Percentiles rank a stretch among this genome's conserved stretches.
Evolutionary conservation across 257 asterid species (phyloP).

Genomic region (Nemophila menziesii): DNA sequence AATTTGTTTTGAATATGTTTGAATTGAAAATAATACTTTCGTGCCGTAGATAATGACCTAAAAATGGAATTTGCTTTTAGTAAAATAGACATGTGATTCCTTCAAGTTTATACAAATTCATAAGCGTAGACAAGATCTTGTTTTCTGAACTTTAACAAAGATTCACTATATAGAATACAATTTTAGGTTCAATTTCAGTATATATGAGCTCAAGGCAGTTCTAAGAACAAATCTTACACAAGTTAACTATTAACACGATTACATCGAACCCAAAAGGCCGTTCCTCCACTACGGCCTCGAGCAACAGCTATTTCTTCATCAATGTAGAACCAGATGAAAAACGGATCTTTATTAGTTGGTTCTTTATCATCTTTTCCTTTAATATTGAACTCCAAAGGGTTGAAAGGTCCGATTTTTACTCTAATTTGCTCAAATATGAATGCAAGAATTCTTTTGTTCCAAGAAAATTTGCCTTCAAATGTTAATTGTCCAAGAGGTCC

Average conservation of each 20-base stretch:
- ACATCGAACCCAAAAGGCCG: slow-evolving; percentile 94
- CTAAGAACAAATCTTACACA: neutral
- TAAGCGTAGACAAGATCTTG: neutral
- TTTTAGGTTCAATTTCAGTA: neutral
- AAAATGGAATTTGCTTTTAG: no score
- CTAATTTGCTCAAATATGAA: slow-evolving; percentile 62
- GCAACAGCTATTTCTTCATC: slow-evolving; percentile 97
- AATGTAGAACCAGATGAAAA: slow-evolving; percentile 77
- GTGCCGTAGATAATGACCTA: no score
- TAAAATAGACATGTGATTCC: no score
- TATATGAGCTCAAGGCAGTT: neutral
- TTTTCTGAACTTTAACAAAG: neutral
- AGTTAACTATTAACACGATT: slow-evolving; percentile 15
- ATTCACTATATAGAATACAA: neutral
- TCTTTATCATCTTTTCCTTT: slow-evolving; percentile 67
- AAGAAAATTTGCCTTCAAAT: slow-evolving; percentile 77
- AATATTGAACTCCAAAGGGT: slow-evolving; percentile 54
- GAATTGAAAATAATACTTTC: no score
- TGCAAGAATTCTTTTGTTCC: slow-evolving; percentile 73
- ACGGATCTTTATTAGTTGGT: slow-evolving; percentile 64
- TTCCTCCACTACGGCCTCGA: slow-evolving; percentile 88
- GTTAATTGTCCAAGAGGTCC: slow-evolving; percentile 65
- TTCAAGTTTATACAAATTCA: no score
- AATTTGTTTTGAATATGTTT: no score
- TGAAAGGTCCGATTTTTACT: slow-evolving; percentile 64